Base-by-base conservation (phyloP, 2,329 filamentous ascomycete species). In the Amesomyces nigricolor region DNA sequence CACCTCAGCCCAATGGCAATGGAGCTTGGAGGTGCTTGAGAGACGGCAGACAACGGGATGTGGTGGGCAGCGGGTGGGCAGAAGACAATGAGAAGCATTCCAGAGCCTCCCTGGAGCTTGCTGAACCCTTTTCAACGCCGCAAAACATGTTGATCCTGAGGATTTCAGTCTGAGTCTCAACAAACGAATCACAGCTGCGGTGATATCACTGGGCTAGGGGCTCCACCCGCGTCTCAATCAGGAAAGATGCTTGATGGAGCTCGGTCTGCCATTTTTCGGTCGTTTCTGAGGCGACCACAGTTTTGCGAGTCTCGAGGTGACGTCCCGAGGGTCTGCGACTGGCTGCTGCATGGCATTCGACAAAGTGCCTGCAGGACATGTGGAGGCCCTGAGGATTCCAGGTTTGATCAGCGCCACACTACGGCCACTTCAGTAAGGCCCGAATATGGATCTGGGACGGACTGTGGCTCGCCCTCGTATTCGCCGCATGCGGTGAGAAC, bases 141-240 rank as follows among this genome's bases (percentile, higher is more conserved):
- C 35, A 47, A 30, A 19, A 19, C 35, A 17, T 29, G 8, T 29
- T 22, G 43, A 7, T 17, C 47, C 22, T 3, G 5, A 30, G 26
- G 47, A 56, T 53, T 45, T 29, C 29, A 4, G 44, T 14, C 26
- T 17, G 22, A 37, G 43, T 55, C 38, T 49, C 47, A 50, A 47
- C 46, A 54, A 32, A 58, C 54, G 53, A 55, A 59, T 57, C 59
- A 59, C 56, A 48, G 48, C 49, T 57, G 16, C 10, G 29, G n/a
- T 10, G 37, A 53, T 47, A 47, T 35, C 47, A 7, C 51, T 42
- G 37, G 51, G 51, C 8, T 26, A 47, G 32, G 35, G 43, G 51
- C 43, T 52, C 50, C 50, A 52, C 50, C 32, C 7, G 11, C 32
- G 32, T 9, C 32, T 35, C 32, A 13, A 35, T 35, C 11, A 35